Conservation (phyloP, 1,139 yeast genomes). For the Ashbya aceris region DNA sequence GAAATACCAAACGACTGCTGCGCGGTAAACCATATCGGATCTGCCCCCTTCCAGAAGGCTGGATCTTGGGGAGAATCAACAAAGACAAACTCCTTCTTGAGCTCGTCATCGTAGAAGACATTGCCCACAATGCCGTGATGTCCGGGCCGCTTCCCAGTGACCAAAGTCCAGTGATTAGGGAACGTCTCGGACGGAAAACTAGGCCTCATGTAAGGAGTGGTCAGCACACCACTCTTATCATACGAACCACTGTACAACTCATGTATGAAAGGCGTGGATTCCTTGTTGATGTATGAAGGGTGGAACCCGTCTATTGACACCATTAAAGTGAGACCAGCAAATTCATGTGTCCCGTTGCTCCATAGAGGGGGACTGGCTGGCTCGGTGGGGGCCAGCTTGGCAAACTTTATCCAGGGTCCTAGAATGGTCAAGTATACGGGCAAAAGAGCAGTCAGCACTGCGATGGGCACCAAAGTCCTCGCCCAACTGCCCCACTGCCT, state of each 20-base stretch:
- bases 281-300: conserved; percentile 70
- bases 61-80: conserved; percentile 49
- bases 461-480: no score
- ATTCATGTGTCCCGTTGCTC: not conserved
- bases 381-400: no score
- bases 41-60: conserved; percentile 50
- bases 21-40: conserved; percentile 81
- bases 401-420: no score
- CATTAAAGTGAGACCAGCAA: conserved; percentile 48
- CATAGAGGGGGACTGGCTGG: not conserved
- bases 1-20: conserved; percentile 36
- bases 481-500: no score
- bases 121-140: conserved; percentile 86
- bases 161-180: conserved; percentile 87
- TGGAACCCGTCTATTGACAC: conserved; percentile 84
- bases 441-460: no score
- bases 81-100: conserved; percentile 51
- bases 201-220: conserved; percentile 79
- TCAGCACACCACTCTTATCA: conserved; percentile 45
- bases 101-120: conserved; percentile 58
- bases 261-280: conserved; percentile 64
- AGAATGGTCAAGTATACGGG: no score
- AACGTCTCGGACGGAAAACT: conserved; percentile 84
- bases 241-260: conserved; percentile 19
- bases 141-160: conserved; percentile 77